phyloP scores from a whole-genome alignment of 2,329 filamentous ascomycete species.

The Xylaria sp. region DNA sequence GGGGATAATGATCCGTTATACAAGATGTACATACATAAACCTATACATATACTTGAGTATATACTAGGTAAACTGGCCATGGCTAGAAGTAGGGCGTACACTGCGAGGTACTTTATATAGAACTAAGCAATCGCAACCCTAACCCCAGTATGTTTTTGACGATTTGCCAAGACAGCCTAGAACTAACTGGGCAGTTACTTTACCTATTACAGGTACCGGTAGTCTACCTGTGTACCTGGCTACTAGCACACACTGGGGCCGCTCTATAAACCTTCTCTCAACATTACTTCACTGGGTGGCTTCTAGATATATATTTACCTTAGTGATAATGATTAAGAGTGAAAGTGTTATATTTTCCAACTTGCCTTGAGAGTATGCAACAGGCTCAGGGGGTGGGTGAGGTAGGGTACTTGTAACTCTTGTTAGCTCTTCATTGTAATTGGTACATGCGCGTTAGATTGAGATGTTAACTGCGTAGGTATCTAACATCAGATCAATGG shows the following conservation, averaged over 20 bases:
- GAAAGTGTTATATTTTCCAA: too few species aligned
- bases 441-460: not conserved
- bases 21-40: too few species aligned
- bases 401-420: too few species aligned
- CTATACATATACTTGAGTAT: not conserved
- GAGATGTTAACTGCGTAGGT: not conserved
- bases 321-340: too few species aligned
- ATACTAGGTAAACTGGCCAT: not conserved
- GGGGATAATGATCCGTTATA: not conserved
- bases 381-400: too few species aligned
- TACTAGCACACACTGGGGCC: too few species aligned
- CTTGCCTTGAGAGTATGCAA: not conserved
- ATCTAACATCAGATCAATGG: not conserved
- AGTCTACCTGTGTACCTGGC: too few species aligned
- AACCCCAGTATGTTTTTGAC: conserved; percentile 13
- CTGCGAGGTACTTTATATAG: too few species aligned
- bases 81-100: too few species aligned
- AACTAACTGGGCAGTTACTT: not conserved
- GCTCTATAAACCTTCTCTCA: too few species aligned
- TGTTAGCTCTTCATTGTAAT: not conserved
- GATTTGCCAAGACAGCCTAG: conserved; percentile 20
- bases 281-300: too few species aligned
- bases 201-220: not conserved
- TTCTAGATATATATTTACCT: too few species aligned
- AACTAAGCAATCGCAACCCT: not conserved